Evolutionary conservation across 352 stramenopile species (phyloP).

Genomic region (Phytophthora cryptogea): DNA sequence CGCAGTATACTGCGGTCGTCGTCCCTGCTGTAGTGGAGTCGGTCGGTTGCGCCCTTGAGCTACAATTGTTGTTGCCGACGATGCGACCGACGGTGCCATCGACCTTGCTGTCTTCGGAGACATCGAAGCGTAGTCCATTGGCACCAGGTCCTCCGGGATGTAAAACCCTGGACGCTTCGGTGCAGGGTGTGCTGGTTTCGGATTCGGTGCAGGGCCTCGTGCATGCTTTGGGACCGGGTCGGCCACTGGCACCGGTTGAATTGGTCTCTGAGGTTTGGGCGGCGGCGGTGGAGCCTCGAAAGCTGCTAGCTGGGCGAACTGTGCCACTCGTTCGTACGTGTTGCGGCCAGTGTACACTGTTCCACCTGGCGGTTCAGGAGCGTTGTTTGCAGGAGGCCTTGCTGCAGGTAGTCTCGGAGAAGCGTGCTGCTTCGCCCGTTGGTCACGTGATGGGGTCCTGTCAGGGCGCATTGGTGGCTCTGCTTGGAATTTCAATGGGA

Average conservation of each 20-base stretch:
- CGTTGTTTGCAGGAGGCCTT: slow-evolving; percentile 13
- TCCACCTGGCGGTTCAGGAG: slow-evolving; percentile 12
- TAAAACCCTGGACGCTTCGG: slow-evolving; percentile 19
- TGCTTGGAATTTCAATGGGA: slow-evolving; percentile 5
- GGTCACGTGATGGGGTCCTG: slow-evolving; percentile 4
- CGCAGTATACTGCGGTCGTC: slow-evolving; percentile 26
- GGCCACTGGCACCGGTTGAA: slow-evolving; percentile 26
- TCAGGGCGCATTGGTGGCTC: slow-evolving; percentile 13
- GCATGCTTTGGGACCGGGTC: slow-evolving; percentile 30
- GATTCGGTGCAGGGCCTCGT: slow-evolving; percentile 8
- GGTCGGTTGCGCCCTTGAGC: slow-evolving; percentile 34
- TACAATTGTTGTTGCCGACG: slow-evolving; percentile 29
- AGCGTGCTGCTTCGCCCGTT: slow-evolving; percentile 19
- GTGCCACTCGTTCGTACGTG: slow-evolving; percentile 28
- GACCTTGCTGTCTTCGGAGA: slow-evolving; percentile 38
- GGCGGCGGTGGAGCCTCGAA: slow-evolving; percentile 34
- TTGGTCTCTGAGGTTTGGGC: slow-evolving; percentile 27
- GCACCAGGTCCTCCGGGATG: slow-evolving; percentile 16
- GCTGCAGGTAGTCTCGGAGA: slow-evolving; percentile 12
- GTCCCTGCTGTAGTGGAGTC: slow-evolving; percentile 33
- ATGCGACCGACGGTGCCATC: slow-evolving; percentile 33
- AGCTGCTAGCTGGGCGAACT: slow-evolving; percentile 38
- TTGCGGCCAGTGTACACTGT: slow-evolving; percentile 35
- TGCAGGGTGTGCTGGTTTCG: slow-evolving; percentile 11
- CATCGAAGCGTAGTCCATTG: slow-evolving; percentile 31